Evolutionary conservation across 192 early-diverging fungal genomes (phyloP).

Genomic region (Pecoramyces ruminantium): DNA sequence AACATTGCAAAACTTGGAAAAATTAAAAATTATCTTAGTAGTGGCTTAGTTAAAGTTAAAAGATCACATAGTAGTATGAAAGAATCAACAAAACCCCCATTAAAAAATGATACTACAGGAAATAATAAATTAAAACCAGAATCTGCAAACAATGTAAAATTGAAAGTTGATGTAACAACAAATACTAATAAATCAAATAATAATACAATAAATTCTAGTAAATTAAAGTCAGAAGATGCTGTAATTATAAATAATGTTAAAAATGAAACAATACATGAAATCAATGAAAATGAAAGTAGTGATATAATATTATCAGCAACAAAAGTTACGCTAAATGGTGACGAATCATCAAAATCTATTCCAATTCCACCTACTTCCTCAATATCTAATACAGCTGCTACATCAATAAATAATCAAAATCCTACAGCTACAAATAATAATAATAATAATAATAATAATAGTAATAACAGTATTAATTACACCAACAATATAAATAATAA

Average conservation of each 20-base stretch:
- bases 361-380: not conserved
- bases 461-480: no score
- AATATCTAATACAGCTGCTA: not conserved
- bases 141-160: no score
- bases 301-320: not conserved
- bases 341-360: not conserved
- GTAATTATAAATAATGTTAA: no score
- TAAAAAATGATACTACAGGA: not conserved
- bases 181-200: not conserved
- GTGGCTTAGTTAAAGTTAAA: not conserved
- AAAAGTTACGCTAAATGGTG: not conserved
- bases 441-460: no score
- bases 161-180: no score
- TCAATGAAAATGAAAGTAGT: not conserved
- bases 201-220: not conserved
- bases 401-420: not conserved
- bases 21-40: not conserved
- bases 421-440: no score
- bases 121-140: no score
- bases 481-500: no score
- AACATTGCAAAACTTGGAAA: not conserved
- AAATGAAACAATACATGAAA: not conserved
- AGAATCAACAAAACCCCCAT: not conserved
- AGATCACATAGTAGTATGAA: not conserved
- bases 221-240: not conserved